These are phyloP conservation scores for Neospermospora avenae DNA, from an alignment of 2,329 filamentous ascomycete genomes.

Conservation along the genomic window DNA sequence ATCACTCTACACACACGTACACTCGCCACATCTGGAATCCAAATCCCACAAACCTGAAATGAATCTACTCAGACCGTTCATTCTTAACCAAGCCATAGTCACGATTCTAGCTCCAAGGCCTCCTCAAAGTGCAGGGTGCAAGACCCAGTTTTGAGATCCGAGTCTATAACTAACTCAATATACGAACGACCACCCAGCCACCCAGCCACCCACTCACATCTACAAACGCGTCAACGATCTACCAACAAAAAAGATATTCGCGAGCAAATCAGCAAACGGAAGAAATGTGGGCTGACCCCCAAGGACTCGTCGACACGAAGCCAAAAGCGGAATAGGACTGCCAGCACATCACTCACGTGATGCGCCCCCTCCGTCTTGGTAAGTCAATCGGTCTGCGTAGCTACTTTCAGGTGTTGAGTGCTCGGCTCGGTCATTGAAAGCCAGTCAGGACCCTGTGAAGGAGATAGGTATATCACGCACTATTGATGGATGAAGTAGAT, in stretches of 20 bases:
- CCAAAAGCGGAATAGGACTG: background rate
- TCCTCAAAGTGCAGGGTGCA: too few species aligned
- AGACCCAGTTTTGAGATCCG: background rate
- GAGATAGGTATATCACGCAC: too few species aligned
- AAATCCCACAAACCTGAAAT: background rate
- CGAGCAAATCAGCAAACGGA: background rate
- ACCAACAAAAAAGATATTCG: background rate
- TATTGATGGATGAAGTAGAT: background rate
- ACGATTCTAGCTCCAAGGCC: too few species aligned
- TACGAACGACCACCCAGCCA: background rate
- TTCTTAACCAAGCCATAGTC: too few species aligned
- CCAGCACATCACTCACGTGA: conserved; percentile 6
- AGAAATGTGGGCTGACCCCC: conserved; percentile 1
- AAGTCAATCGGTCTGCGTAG: too few species aligned
- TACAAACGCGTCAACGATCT: background rate
- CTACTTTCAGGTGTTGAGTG: too few species aligned
- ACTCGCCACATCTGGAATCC: too few species aligned
- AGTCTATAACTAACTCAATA: background rate
- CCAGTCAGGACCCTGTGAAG: too few species aligned
- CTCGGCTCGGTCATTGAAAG: background rate
- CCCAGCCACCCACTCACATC: background rate
- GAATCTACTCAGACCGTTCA: background rate
- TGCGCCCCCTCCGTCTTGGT: background rate
- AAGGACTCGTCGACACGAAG: background rate
- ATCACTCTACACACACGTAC: background rate